A percentile compares a stretch with the other conserved stretches of the same genome.
Evolutionary conservation across 352 stramenopile species (phyloP).

Genomic region (Pythium folliculosum): DNA sequence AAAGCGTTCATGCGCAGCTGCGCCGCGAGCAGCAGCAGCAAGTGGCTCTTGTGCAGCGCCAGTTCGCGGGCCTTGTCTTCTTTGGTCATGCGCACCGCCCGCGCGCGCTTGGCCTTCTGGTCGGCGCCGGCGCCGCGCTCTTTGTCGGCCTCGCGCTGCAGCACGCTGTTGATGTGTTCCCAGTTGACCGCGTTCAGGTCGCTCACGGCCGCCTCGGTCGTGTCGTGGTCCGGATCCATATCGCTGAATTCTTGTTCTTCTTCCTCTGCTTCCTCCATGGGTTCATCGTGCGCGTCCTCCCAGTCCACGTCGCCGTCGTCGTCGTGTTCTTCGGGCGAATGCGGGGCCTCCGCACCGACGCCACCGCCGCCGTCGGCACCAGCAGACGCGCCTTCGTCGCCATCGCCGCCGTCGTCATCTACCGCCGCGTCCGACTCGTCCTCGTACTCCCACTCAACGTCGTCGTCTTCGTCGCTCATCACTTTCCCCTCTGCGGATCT

Average conservation of each 20-base stretch:
- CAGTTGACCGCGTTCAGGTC: constrained; percentile 63
- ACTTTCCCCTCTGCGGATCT: not conserved
- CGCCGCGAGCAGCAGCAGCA: constrained; percentile 60
- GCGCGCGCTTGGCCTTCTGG: constrained; percentile 32
- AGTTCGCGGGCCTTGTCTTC: constrained; percentile 64
- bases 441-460: constrained; percentile 30
- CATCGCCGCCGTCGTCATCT: not conserved
- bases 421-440: constrained; percentile 22
- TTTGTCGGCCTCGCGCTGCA: constrained; percentile 39
- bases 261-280: constrained; percentile 20
- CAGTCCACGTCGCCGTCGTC: constrained; percentile 66
- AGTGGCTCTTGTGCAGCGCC: constrained; percentile 65
- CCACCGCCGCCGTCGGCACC: not conserved
- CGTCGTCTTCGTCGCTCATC: constrained; percentile 26
- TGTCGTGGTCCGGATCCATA: not conserved
- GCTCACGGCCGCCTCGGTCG: constrained; percentile 7
- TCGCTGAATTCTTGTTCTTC: not conserved
- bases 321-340: constrained; percentile 46
- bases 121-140: not conserved
- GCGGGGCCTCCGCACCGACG: constrained; percentile 29
- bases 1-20: constrained; percentile 52
- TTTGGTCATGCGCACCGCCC: constrained; percentile 51
- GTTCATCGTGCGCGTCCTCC: constrained; percentile 43
- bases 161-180: constrained; percentile 62
- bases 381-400: not conserved